phyloP scores from a whole-genome alignment of 331 rosid genomes.

The Quercus phellos region DNA sequence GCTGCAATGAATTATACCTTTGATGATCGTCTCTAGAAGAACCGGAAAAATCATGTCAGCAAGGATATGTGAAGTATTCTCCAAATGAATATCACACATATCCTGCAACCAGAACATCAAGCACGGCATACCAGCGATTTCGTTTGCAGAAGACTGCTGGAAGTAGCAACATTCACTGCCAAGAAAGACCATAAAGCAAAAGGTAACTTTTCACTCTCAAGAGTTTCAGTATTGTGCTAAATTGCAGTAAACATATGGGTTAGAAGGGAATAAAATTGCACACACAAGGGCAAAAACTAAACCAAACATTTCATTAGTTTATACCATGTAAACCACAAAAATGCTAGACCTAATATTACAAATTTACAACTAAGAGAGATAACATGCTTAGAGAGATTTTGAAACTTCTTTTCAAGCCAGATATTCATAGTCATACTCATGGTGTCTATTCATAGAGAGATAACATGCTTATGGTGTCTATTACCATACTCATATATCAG shows the following conservation, averaged over 20 bases:
- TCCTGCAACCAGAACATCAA: slow-evolving; percentile 47
- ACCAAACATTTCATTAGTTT: not conserved
- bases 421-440: no score
- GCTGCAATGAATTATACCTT: slow-evolving; percentile 48
- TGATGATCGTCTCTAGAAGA: slow-evolving; percentile 59
- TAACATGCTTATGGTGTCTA: no score
- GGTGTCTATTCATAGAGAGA: no score
- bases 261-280: not conserved
- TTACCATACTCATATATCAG: no score
- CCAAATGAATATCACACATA: slow-evolving; percentile 29
- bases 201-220: slow-evolving; percentile 2
- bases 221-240: not conserved
- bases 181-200: slow-evolving; percentile 26
- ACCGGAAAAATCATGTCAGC: slow-evolving; percentile 64
- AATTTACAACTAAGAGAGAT: not conserved
- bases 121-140: slow-evolving; percentile 46
- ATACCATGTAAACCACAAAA: not conserved
- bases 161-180: slow-evolving; percentile 66
- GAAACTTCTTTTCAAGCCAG: no score
- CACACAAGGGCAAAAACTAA: not conserved
- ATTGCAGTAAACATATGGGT: not conserved
- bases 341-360: not conserved
- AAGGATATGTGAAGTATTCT: slow-evolving; percentile 34
- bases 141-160: slow-evolving; percentile 29
- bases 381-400: not conserved